These are phyloP conservation scores for Beauveria scarabaeidicola DNA, from an alignment of 2,329 filamentous ascomycete genomes.

Conservation along the genomic window DNA sequence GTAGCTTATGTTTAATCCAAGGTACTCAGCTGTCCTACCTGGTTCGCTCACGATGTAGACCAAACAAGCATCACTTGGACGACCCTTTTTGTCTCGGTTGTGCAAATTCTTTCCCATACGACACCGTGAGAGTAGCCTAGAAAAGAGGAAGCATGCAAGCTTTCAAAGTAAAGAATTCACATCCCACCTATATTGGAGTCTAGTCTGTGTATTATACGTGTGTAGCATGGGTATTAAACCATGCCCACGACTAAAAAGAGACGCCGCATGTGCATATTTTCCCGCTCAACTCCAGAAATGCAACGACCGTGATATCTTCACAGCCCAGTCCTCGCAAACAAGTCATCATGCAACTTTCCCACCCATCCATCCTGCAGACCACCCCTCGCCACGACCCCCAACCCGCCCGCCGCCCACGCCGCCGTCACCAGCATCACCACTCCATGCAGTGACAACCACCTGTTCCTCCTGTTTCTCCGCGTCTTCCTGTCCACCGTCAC, in stretches of 20 bases:
- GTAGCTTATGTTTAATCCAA: too few species aligned
- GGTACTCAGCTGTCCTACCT: too few species aligned
- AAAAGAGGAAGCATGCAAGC: neutral
- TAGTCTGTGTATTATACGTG: neutral
- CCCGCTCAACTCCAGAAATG: neutral
- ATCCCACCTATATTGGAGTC: neutral
- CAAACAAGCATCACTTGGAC: too few species aligned
- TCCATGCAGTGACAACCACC: slow-evolving; percentile 65
- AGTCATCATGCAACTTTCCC: slow-evolving; percentile 66
- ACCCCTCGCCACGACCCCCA: slow-evolving; percentile 68
- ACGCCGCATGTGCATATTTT: neutral
- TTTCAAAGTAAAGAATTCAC: too few species aligned
- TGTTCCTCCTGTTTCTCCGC: slow-evolving; percentile 48
- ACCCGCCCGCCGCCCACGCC: slow-evolving; percentile 73
- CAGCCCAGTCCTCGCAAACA: slow-evolving; percentile 33
- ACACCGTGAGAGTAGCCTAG: too few species aligned
- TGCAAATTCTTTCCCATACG: too few species aligned
- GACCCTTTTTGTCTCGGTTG: too few species aligned
- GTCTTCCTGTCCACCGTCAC: slow-evolving; percentile 39
- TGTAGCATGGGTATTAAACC: neutral
- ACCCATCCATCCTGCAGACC: slow-evolving; percentile 70
- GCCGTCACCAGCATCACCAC: slow-evolving; percentile 47
- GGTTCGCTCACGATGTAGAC: too few species aligned
- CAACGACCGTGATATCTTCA: slow-evolving; percentile 11
- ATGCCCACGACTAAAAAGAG: neutral